Base-by-base conservation (phyloP, 306 rosid species). In the Cucumis cinereus region DNA sequence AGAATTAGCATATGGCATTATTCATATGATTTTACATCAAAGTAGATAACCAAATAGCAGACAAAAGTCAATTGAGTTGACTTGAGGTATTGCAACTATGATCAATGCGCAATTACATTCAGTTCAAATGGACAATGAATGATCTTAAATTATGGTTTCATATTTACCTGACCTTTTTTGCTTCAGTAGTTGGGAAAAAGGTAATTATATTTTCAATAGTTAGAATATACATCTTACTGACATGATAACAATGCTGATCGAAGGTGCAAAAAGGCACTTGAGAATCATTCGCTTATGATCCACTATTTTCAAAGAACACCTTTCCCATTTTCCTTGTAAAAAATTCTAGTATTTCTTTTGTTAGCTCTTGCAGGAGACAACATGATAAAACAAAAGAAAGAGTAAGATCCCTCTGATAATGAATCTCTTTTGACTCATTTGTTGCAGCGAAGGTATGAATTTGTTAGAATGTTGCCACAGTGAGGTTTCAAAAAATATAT, bases 221-320 rank as follows among this genome's bases (percentile, higher is more conserved):
- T 6, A 43, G 49, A 43, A 43, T 43, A 7, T 43, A 9, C 40
- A 36, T 36, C 40, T 43, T 23, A 38, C 78, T 72, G 70, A 78
- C 74, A 23, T 38, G n/a, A 11, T 72, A 76, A 41, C 64, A 80
- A 78, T 74, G 74, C 53, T 76, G 64, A 77, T 74, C 77, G 74
- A 45, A 63, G 33, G 77, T 45, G 38, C 68, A 54, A 54, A 74
- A 57, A 38, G 73, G 57, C 69, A 93, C 98, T 96, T 94, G 99
- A 77, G 99, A 82, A 79, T 94, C 99, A 78, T 94, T 94, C 83
- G 99, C 96, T 84, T 94, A 97, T 33, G 99, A 94, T 67, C 99
- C 97, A 73, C 97, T 92, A 77, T 91, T 92, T 62, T 86, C 87
- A 73, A 94, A 92, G 84, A 94, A 94, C 9, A 88, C 97, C 82